These are phyloP conservation scores for Lactifluus piperatus DNA, from an alignment of 768 basidiomycete genomes.

Conservation along the genomic window DNA sequence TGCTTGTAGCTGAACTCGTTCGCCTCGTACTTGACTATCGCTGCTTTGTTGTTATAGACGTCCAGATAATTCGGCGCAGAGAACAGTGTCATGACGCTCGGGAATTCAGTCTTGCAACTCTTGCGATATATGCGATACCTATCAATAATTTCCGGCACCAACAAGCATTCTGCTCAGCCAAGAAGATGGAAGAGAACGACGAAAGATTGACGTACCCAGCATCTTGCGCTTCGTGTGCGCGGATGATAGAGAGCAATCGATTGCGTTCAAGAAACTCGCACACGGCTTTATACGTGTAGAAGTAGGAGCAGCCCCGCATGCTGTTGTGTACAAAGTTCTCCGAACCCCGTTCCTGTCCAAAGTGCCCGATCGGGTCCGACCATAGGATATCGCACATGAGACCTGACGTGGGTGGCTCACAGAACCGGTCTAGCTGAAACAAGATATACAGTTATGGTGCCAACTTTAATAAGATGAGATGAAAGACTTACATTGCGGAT, in stretches of 20 bases:
- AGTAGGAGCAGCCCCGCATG: conserved; percentile 94
- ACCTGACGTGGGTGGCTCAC: conserved; percentile 94
- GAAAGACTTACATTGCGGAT: conserved; percentile 60
- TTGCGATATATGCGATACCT: conserved; percentile 99
- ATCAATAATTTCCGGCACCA: neutral
- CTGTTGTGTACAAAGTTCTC: conserved; percentile 95
- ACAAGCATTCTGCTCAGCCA: neutral
- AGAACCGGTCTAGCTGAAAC: conserved; percentile 86
- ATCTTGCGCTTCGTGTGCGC: conserved; percentile 98
- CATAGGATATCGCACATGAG: conserved; percentile 98
- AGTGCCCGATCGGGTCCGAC: conserved; percentile 97
- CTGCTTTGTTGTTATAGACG: conserved; percentile 98
- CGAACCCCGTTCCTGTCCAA: conserved; percentile 83
- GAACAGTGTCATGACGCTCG: conserved; percentile 99
- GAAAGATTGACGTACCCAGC: conserved; percentile 47
- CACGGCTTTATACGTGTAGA: conserved; percentile 92
- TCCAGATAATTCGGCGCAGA: conserved; percentile 98
- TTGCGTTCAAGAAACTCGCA: conserved; percentile 97
- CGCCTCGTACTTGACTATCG: conserved; percentile 97
- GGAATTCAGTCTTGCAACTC: conserved; percentile 97
- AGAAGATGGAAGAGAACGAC: conserved; percentile 22
- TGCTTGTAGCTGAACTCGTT: conserved; percentile 99
- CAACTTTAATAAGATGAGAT: neutral
- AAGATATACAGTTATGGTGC: neutral
- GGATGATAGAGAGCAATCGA: conserved; percentile 91